Evolutionary conservation across 2,329 filamentous ascomycete genomes (phyloP).

Genomic region (Ceratocystis eucalypticola): DNA sequence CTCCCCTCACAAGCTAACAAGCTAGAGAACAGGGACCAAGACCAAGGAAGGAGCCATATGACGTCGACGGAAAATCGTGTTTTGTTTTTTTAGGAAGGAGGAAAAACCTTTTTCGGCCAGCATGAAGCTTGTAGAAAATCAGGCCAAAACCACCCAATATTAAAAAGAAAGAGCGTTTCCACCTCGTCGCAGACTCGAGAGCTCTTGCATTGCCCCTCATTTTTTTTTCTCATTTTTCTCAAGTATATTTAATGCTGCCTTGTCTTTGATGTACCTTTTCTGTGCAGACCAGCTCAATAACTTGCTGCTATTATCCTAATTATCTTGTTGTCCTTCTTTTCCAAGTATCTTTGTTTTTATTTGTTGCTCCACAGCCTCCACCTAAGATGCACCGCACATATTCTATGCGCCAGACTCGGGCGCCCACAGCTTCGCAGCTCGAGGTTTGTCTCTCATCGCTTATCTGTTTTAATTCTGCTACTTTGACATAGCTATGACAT

Average conservation of each 20-base stretch:
- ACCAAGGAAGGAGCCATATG: not conserved
- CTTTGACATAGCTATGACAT: constrained; percentile 7
- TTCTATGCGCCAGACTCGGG: constrained; percentile 94
- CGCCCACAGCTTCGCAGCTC: constrained; percentile 75
- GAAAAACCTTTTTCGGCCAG: constrained; percentile 8
- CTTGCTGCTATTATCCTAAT: no score
- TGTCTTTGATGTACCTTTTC: not conserved
- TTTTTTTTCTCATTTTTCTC: not conserved
- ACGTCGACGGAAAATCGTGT: not conserved
- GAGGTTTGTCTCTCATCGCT: constrained; percentile 32
- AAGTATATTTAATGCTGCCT: not conserved
- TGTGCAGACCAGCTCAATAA: not conserved
- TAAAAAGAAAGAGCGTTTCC: not conserved
- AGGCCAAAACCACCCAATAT: not conserved
- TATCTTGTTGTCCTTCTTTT: not conserved
- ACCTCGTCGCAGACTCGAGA: not conserved
- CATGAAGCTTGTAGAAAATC: constrained; percentile 3
- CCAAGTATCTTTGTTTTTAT: not conserved
- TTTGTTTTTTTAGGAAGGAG: not conserved
- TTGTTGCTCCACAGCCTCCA: not conserved
- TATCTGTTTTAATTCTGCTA: not conserved
- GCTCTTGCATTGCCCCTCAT: not conserved
- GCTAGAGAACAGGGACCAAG: not conserved
- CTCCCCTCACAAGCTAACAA: not conserved
- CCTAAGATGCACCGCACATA: constrained; percentile 89